These are phyloP conservation scores for Salix dunnii DNA, from an alignment of 345 rosid genomes.

Conservation along the genomic window DNA sequence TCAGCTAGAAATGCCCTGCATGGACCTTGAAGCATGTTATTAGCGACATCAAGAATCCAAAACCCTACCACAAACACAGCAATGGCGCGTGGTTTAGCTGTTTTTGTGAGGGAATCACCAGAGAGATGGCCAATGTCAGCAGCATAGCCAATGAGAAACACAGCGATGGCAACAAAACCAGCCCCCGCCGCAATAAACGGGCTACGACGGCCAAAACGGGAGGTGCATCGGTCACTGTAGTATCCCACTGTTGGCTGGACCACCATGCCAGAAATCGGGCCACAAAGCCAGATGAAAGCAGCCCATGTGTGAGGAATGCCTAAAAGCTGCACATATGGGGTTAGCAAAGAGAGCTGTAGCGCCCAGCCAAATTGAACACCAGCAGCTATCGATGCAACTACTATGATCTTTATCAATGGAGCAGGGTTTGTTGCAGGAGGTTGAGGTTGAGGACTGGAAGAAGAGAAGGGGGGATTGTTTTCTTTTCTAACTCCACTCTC, in stretches of 20 bases:
- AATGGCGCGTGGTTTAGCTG: slow-evolving; percentile 58
- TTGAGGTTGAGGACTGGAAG: neutral
- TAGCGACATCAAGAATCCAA: slow-evolving; percentile 90
- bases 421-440: neutral
- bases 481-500: neutral
- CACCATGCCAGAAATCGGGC: slow-evolving; percentile 81
- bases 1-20: slow-evolving; percentile 89
- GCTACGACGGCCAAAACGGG: slow-evolving; percentile 80
- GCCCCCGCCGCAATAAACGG: slow-evolving; percentile 72
- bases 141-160: slow-evolving; percentile 76
- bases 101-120: slow-evolving; percentile 40
- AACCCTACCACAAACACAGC: slow-evolving; percentile 68
- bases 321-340: slow-evolving; percentile 80
- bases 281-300: slow-evolving; percentile 85
- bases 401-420: slow-evolving; percentile 44
- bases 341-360: slow-evolving; percentile 71
- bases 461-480: neutral
- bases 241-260: slow-evolving; percentile 90
- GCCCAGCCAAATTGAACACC: slow-evolving; percentile 98
- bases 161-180: slow-evolving; percentile 47
- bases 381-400: slow-evolving; percentile 75
- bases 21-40: slow-evolving; percentile 78
- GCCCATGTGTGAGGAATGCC: slow-evolving; percentile 92
- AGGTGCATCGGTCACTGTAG: slow-evolving; percentile 71
- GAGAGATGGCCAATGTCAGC: slow-evolving; percentile 63